Percentiles rank a stretch among this genome's conserved stretches.
Conservation (phyloP, 257 asterid species). For the Cordia subcordata region DNA sequence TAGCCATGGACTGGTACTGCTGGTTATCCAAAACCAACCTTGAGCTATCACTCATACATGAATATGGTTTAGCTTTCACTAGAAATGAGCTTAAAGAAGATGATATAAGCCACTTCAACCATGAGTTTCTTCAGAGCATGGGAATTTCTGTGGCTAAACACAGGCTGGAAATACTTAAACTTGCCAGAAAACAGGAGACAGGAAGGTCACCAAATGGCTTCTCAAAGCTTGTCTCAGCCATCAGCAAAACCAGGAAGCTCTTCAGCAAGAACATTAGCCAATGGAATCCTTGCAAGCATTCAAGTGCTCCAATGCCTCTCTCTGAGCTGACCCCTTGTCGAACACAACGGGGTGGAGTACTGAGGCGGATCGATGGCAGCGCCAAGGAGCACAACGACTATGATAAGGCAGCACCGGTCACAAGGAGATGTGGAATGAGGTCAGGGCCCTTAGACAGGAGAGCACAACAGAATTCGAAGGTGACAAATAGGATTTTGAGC, state of each 20-base stretch:
- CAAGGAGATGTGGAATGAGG: slow-evolving; percentile 34
- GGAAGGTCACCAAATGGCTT: slow-evolving; percentile 27
- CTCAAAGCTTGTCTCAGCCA: slow-evolving; percentile 47
- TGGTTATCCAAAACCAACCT: slow-evolving; percentile 66
- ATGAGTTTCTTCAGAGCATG: slow-evolving; percentile 72
- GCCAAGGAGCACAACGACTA: slow-evolving; percentile 10
- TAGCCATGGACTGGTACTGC: slow-evolving; percentile 71
- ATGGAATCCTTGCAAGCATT: slow-evolving; percentile 26
- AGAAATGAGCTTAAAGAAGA: slow-evolving; percentile 62
- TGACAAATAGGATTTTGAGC: slow-evolving; percentile 38
- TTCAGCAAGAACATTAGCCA: slow-evolving; percentile 41
- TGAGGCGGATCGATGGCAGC: slow-evolving; percentile 22
- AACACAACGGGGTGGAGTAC: slow-evolving; percentile 42
- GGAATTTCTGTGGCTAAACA: slow-evolving; percentile 65
- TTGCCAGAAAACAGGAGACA: slow-evolving; percentile 40
- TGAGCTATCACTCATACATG: slow-evolving; percentile 38
- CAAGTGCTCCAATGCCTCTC: slow-evolving; percentile 6
- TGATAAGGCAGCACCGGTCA: slow-evolving; percentile 3
- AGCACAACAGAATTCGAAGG: slow-evolving; percentile 21
- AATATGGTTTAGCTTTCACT: slow-evolving; percentile 43
- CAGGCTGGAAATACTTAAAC: slow-evolving; percentile 68
- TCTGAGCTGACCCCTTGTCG: slow-evolving; percentile 27
- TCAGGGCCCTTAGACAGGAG: slow-evolving; percentile 49
- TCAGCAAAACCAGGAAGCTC: slow-evolving; percentile 53
- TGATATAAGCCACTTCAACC: slow-evolving; percentile 62